Base-by-base conservation (phyloP, 768 basidiomycete species). In the Infundibulicybe gibba region DNA sequence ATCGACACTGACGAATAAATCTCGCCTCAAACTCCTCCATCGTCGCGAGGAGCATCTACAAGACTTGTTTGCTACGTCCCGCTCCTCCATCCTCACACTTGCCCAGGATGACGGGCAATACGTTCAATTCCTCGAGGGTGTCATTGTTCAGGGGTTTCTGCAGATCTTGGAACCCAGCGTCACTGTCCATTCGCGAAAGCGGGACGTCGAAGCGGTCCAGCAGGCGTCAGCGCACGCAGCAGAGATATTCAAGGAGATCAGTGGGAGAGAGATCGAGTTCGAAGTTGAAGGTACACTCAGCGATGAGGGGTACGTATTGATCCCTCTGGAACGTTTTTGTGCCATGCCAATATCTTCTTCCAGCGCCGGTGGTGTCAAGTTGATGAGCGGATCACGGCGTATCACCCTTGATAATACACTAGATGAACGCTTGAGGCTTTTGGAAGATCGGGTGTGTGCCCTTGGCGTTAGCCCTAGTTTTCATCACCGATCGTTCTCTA, bases 1-100 rank as follows among this genome's bases (percentile, higher is more conserved):
- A 63, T 98, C 95, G 5, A 97, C 90, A 19, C 77, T 95, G 51
- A 97, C 94, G 54, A 99, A 98, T 77, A 94, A 91, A 61, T 93
- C 94, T 12, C 90, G 97, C 32, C 78, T 99, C 55, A 83, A 79
- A 61, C 78, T 98, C 25, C 80, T 98, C 9, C 89, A 94, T 61
- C 82, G 85, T 48, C 83, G 94, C 41, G 95, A 97, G 66, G 92
- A 97, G 61, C 83, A 94, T 44, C 71, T 97, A 5, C 90, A 95
- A 59, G 85, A 90, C 48, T 80, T 97, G 51, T 97, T 99, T 66
- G 67, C 77, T 6, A 75, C 81, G 2, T 80, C 93, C 1, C 82
- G 90, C 43, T 66, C 70, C 35, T 69, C 79, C 39, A 74, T 91
- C 44, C 69, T 81, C 17, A 71, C 76, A 4, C 77, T 93, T 10